Percentiles rank a stretch among this genome's conserved stretches.
Evolutionary conservation across 305 asterid genomes (phyloP).

Genomic region (Ruellia speciosa): DNA sequence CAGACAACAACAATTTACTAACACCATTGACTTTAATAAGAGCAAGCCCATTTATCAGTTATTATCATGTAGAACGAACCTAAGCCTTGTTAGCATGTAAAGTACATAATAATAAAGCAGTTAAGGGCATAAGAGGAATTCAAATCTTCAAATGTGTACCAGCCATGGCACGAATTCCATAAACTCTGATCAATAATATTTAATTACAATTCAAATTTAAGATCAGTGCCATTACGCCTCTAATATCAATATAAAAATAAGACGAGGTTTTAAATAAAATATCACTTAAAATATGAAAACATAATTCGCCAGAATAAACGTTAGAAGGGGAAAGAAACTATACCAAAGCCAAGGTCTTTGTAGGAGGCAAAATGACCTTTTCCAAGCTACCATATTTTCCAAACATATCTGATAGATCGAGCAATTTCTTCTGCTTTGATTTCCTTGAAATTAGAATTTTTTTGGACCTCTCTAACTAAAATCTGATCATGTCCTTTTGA

Average conservation of each 20-base stretch:
- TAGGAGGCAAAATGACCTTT: constrained; percentile 70
- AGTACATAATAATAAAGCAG: neutral
- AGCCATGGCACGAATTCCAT: neutral
- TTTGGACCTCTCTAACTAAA: constrained; percentile 24
- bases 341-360: constrained; percentile 92
- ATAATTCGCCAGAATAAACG: neutral
- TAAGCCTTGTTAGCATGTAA: constrained; percentile 9
- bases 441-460: constrained; percentile 26
- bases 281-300: neutral
- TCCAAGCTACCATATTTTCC: constrained; percentile 76
- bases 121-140: neutral
- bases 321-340: constrained; percentile 18
- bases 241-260: neutral
- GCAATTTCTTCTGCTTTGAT: constrained; percentile 30
- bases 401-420: constrained; percentile 45
- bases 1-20: neutral
- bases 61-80: neutral
- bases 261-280: neutral
- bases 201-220: neutral
- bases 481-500: constrained; percentile 24
- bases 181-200: too few relatives aligned
- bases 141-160: constrained; percentile 2
- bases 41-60: constrained; percentile 2
- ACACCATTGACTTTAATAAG: neutral
- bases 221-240: neutral